Evolutionary conservation across 305 asterid species (phyloP).

Genomic region (Nicotiana rustica): DNA sequence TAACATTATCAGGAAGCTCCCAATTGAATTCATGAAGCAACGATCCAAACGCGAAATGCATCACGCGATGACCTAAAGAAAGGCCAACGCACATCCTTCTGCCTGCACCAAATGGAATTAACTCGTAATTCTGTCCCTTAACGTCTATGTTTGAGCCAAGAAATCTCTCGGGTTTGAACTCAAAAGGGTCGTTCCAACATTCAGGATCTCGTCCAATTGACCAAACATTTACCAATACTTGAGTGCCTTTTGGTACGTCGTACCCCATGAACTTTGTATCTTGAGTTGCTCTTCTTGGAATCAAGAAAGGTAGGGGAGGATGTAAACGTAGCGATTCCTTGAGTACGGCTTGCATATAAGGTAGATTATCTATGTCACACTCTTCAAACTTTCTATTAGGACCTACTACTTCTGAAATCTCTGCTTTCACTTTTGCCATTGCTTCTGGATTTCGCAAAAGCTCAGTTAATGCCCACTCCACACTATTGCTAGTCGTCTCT

Average conservation of each 20-base stretch:
- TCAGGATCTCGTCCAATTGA: conserved; percentile 37
- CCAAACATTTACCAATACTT: conserved; percentile 20
- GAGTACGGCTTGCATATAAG: conserved; percentile 54
- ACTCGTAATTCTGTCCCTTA: conserved; percentile 25
- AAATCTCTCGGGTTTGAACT: conserved; percentile 36
- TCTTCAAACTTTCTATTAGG: conserved; percentile 51
- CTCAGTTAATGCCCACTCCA: conserved; percentile 74
- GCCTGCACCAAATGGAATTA: conserved; percentile 34
- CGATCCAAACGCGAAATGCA: conserved; percentile 29
- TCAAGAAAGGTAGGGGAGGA: conserved; percentile 35
- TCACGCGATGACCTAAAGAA: conserved; percentile 28
- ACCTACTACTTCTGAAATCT: conserved; percentile 58
- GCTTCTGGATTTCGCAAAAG: conserved; percentile 60
- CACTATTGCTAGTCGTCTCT: conserved; percentile 62
- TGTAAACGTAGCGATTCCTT: conserved; percentile 46
- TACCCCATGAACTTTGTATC: conserved; percentile 30
- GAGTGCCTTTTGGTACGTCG: conserved; percentile 35
- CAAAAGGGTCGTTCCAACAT: conserved; percentile 17
- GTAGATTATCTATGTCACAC: conserved; percentile 49
- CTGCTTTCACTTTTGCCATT: conserved; percentile 54
- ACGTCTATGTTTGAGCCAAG: conserved; percentile 11
- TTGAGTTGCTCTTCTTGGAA: conserved; percentile 33
- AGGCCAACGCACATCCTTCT: conserved; percentile 23
- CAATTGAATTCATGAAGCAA: conserved; percentile 35
- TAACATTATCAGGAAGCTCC: conserved; percentile 19